Evolutionary conservation across 148 eudicot genomes (phyloP).

Genomic region (Amaranthus cruentus): DNA sequence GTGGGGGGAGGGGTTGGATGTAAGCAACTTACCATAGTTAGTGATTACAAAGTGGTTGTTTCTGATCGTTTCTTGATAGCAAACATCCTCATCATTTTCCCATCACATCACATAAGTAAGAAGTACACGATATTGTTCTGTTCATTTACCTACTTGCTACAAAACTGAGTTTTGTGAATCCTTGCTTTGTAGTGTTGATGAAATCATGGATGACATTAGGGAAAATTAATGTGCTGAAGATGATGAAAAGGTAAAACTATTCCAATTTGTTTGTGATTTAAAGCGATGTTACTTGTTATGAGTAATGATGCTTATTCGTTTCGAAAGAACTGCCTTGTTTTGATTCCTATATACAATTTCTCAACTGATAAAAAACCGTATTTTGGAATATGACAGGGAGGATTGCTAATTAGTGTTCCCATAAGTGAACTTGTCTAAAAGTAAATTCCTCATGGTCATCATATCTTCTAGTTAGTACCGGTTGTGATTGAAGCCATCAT

Average conservation of each 20-base stretch:
- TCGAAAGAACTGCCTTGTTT: not conserved
- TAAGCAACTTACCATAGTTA: too few species aligned
- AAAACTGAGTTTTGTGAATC: not conserved
- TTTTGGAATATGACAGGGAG: not conserved
- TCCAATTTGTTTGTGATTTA: not conserved
- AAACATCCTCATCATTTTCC: too few species aligned
- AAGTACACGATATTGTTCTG: not conserved
- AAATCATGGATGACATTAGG: not conserved
- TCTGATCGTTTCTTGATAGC: too few species aligned
- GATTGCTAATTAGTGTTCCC: not conserved
- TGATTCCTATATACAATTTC: not conserved
- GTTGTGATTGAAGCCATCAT: not conserved
- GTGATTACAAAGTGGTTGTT: too few species aligned
- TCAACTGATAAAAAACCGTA: not conserved
- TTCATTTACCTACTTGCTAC: not conserved
- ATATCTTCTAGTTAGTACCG: slow-evolving; percentile 1
- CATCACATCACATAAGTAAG: too few species aligned
- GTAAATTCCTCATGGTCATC: not conserved
- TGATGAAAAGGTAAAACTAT: not conserved
- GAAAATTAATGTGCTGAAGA: slow-evolving; percentile 1
- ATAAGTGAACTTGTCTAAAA: not conserved
- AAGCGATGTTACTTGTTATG: not conserved
- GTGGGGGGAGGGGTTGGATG: too few species aligned
- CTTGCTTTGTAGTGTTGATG: slow-evolving; percentile 8
- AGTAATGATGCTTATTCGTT: not conserved